Conservation (phyloP, 495 filamentous ascomycete species). For the Podospora pseudoanserina region DNA sequence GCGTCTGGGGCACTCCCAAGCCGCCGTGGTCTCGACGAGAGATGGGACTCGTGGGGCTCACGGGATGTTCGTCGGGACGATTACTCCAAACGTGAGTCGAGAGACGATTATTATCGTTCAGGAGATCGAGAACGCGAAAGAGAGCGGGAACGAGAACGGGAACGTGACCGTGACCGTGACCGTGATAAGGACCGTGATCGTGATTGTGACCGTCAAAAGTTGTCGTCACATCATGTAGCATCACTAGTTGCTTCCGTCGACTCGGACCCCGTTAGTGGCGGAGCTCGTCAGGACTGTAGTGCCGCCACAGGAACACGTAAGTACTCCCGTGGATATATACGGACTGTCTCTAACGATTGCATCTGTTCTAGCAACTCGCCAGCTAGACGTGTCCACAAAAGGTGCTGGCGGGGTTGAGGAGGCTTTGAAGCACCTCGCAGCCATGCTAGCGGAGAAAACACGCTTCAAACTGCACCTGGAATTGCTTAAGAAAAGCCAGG, state of each 20-base stretch:
- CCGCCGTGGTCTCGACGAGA: not conserved
- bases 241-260: not conserved
- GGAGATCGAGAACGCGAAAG: not conserved
- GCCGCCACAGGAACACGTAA: not conserved
- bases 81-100: not conserved
- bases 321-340: not conserved
- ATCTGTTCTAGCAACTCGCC: not conserved
- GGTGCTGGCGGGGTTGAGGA: not conserved
- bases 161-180: not conserved
- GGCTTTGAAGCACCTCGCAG: not conserved
- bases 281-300: not conserved
- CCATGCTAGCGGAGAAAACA: not conserved
- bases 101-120: not conserved
- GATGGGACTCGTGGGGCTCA: not conserved
- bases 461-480: constrained; percentile 11
- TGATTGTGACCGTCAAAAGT: not conserved
- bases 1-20: not conserved
- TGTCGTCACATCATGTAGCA: not conserved
- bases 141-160: not conserved
- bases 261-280: not conserved
- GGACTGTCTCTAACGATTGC: not conserved
- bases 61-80: not conserved
- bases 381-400: not conserved
- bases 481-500: constrained; percentile 15
- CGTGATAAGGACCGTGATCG: not conserved